phyloP scores from a whole-genome alignment of 23 red algal genomes.

The Cyanidium caldarium region DNA sequence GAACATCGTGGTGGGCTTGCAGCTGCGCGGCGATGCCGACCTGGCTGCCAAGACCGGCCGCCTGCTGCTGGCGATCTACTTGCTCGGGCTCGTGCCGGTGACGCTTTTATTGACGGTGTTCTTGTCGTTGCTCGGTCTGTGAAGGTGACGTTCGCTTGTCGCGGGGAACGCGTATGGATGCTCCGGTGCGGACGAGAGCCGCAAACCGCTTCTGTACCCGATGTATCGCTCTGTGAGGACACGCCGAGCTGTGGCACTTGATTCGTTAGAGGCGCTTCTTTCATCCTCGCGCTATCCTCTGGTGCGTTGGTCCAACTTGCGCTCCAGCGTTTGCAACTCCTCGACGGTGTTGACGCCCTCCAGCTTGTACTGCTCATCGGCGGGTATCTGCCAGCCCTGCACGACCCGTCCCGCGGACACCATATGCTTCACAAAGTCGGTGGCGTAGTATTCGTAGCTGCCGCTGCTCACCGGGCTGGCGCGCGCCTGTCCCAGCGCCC shows the following conservation, averaged over 20 bases:
- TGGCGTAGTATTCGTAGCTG: conserved; percentile 83
- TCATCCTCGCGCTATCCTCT: too few species aligned
- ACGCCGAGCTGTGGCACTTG: too few species aligned
- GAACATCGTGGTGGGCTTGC: neutral
- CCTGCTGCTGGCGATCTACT: neutral
- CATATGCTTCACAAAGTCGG: conserved; percentile 81
- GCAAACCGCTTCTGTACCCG: too few species aligned
- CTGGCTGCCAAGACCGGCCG: neutral
- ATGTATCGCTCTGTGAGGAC: too few species aligned
- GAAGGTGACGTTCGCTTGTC: too few species aligned
- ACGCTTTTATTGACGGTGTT: neutral
- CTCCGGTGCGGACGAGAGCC: too few species aligned
- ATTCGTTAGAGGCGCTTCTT: too few species aligned
- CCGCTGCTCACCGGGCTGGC: conserved; percentile 5
- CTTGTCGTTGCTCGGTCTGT: neutral
- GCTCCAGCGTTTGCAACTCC: conserved; percentile 51
- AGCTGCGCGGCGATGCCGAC: neutral
- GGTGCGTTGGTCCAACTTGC: too few species aligned
- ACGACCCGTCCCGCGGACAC: conserved; percentile 13
- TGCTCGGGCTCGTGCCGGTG: neutral
- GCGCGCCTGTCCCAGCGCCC: conserved; percentile 34
- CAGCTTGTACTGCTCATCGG: conserved; percentile 50
- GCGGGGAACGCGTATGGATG: too few species aligned
- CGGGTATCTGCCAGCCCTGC: conserved; percentile 23
- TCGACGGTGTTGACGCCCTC: conserved; percentile 94